Percentiles rank a stretch among this genome's conserved stretches.
Evolutionary conservation across 176 grass and related monocot species (phyloP).

Genomic region (Thalia dealbata): DNA sequence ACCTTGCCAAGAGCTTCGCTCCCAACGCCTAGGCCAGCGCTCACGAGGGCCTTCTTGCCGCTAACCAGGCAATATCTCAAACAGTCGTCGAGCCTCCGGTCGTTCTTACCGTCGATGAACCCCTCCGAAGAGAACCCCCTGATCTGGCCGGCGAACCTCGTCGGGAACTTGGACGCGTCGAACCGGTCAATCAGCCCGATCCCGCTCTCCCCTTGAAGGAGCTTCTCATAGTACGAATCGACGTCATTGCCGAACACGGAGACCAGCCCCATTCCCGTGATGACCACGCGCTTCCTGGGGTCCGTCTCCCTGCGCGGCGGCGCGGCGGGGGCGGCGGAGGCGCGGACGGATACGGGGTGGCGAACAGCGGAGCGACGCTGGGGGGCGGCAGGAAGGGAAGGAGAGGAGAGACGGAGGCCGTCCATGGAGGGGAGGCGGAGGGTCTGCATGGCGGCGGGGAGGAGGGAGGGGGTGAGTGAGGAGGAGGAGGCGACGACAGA

Average conservation of each 20-base stretch:
- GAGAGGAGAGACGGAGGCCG: slow-evolving; percentile 8
- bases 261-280: slow-evolving; percentile 85
- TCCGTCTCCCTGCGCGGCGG: slow-evolving; percentile 58
- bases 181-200: slow-evolving; percentile 73
- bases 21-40: slow-evolving; percentile 31
- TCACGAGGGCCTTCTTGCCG: slow-evolving; percentile 83
- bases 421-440: slow-evolving; percentile 40
- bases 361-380: background rate
- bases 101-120: slow-evolving; percentile 76
- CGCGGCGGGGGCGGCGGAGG: slow-evolving; percentile 23
- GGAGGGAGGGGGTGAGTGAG: no score
- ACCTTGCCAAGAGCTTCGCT: slow-evolving; percentile 52
- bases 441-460: slow-evolving; percentile 41
- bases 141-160: slow-evolving; percentile 88
- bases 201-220: slow-evolving; percentile 76
- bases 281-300: slow-evolving; percentile 83
- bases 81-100: slow-evolving; percentile 68
- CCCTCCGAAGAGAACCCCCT: slow-evolving; percentile 78
- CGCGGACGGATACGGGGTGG: slow-evolving; percentile 10
- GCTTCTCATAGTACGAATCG: slow-evolving; percentile 65
- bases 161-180: slow-evolving; percentile 72
- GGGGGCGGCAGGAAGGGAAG: background rate
- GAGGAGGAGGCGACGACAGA: no score
- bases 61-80: slow-evolving; percentile 83
- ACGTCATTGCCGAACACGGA: slow-evolving; percentile 87